Evolutionary conservation across 768 basidiomycete species (phyloP), one percentile per base, ranked within the genome.

Genomic region (Kwoniella dejecticola): DNA sequence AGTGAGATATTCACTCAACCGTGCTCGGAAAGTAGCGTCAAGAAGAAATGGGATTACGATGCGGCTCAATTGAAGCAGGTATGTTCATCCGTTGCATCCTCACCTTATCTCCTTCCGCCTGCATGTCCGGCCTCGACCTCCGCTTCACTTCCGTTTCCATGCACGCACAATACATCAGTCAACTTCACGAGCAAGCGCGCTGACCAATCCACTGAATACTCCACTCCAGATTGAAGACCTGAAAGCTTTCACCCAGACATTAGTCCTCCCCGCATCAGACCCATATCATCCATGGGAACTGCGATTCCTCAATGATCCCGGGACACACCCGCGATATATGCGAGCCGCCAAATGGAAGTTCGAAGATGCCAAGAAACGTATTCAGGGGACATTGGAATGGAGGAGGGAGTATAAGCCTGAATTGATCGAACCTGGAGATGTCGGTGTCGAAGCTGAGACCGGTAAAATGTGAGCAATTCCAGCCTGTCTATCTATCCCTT

Each of bases 261-360:
- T 89, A 40, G 71, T 84, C 4, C 82, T 93, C 3, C 87, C 89
- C 2, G 67, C 82, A 36, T 82, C 83, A 12, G 89, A 94, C 71
- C 79, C 87, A 6, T 93, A 93, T 71, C 73, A 86, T 60, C 80
- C 83, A 50, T 91, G 89, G 89, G 91, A 94, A 77, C 77, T 81
- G 19, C 84, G 87, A 61, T 94, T 90, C 88, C 79, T 94, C 4
- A 80, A 85, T 80, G 76, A 83, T 85, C 36, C 89, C 86, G 78
- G 90, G 83, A 66, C 78, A 74, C 66, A 80, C 75, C 72, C 86
- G 21, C 86, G 91, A 13, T 94, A 92, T 73, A 86, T 90, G 83
- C 86, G 91, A 29, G 89, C 91, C 0, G 84, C 89, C 2, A 92
- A 92, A 71, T 91, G 91, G 90, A 86, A 87, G 72, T 71, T 87